phyloP scores from a whole-genome alignment of 108 stramenopile species.

The Chaetoceros muelleri region DNA sequence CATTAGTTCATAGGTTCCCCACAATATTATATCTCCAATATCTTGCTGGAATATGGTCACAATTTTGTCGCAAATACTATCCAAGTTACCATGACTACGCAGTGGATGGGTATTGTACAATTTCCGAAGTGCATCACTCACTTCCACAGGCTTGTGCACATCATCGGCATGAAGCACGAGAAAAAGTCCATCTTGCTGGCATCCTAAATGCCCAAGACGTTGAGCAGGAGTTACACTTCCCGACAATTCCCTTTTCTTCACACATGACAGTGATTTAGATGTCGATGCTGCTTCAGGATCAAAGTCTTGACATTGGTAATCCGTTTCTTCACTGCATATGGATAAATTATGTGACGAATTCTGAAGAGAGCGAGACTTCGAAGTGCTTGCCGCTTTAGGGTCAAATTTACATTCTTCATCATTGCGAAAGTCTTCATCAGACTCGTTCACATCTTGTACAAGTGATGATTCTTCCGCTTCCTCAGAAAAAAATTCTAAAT shows the following conservation, averaged over 20 bases:
- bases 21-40: constrained; percentile 67
- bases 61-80: constrained; percentile 38
- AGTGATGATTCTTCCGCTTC: too few relatives aligned
- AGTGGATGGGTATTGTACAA: constrained; percentile 50
- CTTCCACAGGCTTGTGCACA: constrained; percentile 37
- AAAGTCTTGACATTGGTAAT: constrained; percentile 7
- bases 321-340: constrained; percentile 7
- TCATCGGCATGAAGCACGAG: constrained; percentile 69
- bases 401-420: too few relatives aligned
- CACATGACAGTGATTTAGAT: constrained; percentile 16
- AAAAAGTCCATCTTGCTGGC: constrained; percentile 52
- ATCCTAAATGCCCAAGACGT: constrained; percentile 46
- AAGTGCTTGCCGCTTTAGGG: too few relatives aligned
- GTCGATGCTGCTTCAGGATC: constrained; percentile 27
- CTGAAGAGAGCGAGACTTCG: too few relatives aligned
- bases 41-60: constrained; percentile 39
- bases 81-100: too few relatives aligned
- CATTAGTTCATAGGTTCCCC: constrained; percentile 70
- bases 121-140: constrained; percentile 45
- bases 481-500: too few relatives aligned
- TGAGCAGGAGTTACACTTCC: constrained; percentile 42
- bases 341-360: constrained; percentile 10
- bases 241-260: too few relatives aligned
- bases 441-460: too few relatives aligned
- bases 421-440: too few relatives aligned